Conservation (phyloP, 257 asterid species). For the Solanum etuberosum region DNA sequence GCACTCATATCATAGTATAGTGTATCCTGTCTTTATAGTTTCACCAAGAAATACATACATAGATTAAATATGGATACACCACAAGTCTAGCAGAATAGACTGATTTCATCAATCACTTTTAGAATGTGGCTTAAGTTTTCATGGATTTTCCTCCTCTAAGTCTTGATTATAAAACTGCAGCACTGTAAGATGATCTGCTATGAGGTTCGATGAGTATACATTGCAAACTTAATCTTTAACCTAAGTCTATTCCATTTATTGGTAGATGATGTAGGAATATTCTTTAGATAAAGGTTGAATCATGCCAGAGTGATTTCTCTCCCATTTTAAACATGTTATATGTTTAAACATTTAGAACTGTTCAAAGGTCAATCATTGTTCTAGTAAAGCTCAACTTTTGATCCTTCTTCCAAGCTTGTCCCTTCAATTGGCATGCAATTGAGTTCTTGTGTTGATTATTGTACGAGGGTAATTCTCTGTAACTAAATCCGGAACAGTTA, state of each 20-base stretch:
- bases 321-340: neutral
- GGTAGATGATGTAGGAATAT: neutral
- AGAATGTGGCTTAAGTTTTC: neutral
- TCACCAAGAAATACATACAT: neutral
- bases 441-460: neutral
- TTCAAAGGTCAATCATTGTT: neutral
- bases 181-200: neutral
- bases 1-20: neutral
- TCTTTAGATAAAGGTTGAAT: neutral
- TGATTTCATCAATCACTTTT: neutral
- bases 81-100: neutral
- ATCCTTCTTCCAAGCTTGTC: neutral
- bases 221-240: neutral
- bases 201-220: neutral
- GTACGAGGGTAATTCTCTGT: neutral
- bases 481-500: neutral
- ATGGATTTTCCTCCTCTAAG: neutral
- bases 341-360: neutral
- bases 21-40: neutral
- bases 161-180: neutral
- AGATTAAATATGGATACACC: neutral
- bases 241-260: neutral
- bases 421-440: neutral
- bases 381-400: neutral
- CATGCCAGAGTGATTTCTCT: neutral